Base-by-base conservation (phyloP, 345 rosid genomes). In the Euphorbia tirucalli region DNA sequence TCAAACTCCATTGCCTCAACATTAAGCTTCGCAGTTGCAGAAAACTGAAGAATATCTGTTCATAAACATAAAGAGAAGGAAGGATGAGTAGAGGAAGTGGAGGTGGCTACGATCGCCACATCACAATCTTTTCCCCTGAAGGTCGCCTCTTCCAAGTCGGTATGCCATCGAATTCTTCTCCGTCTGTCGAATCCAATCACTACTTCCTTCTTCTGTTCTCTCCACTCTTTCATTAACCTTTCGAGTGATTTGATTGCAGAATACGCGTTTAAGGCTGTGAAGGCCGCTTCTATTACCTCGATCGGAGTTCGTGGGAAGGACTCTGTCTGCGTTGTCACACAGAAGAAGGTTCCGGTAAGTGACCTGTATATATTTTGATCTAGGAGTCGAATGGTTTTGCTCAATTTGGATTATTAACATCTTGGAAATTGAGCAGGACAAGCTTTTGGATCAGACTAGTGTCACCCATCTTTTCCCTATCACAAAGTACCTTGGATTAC, bases 321-420 rank as follows among this genome's bases (percentile, higher is more conserved):
- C 72, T 92, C 98, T 14, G 91, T 95, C 0, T 95, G 99, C 14
- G 97, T 95, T 35, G 99, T 95, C 49, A 92, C 99, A 3, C 99
- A 95, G 86, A 95, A 95, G 94, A 95, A 95, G 84, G 98, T 95
- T 73, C 97, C 99, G 76, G 99, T 92, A 43, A 77, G 97, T 87
- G 11, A 11, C 1, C 31, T 49, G 10, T 24, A 7, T 24, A 24
- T 22, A 19, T 27, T 21, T 46, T 32, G 70, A 21, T 25, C 32
- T 61, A 39, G 16, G 37, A 10, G 64, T 35, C 21, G 48, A 30
- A 57, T 60, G 27, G 25, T 37, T 22, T 72, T 24, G 63, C 46
- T 57, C 9, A 63, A 71, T 74, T 56, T 41, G 24, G 54, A 30
- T 65, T 6, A 43, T 77, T 58, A 35, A 22, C 65, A 24, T 44